These are phyloP conservation scores for Eucalyptus regnans DNA, from an alignment of 345 rosid species.

Conservation along the genomic window DNA sequence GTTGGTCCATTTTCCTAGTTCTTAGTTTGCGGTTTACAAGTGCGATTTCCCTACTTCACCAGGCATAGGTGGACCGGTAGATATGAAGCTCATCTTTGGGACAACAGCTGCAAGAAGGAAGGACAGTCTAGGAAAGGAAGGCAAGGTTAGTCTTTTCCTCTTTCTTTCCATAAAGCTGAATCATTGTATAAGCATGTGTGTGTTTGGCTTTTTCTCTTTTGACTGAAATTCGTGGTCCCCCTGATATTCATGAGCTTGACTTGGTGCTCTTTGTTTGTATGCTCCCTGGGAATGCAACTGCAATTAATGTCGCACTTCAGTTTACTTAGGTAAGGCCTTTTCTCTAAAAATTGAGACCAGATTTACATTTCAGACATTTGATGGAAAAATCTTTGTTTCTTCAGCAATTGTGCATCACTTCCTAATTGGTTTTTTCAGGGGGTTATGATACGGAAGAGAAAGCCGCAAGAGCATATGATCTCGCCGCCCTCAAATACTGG, in stretches of 20 bases:
- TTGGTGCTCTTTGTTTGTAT: not conserved
- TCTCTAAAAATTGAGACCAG: not conserved
- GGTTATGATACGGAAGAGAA: conserved; percentile 69
- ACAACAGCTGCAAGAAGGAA: conserved; percentile 72
- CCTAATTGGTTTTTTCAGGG: conserved; percentile 16
- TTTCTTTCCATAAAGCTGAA: not conserved
- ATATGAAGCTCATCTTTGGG: conserved; percentile 81
- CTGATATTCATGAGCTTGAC: not conserved
- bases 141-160: conserved; percentile 40
- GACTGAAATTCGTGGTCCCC: conserved; percentile 4
- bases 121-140: conserved; percentile 78
- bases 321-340: conserved; percentile 49
- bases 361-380: not conserved
- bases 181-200: not conserved
- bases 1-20: not conserved
- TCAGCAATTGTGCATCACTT: not conserved
- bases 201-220: not conserved
- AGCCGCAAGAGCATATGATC: conserved; percentile 77
- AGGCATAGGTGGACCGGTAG: conserved; percentile 81
- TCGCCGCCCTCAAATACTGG: conserved; percentile 70
- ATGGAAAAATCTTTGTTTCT: not conserved
- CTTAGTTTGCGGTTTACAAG: not conserved
- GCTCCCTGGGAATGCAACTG: conserved; percentile 19
- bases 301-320: conserved; percentile 24
- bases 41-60: not conserved